Base-by-base conservation (phyloP, 164 flowering plant genomes). In the Chloranthus sessilifolius region DNA sequence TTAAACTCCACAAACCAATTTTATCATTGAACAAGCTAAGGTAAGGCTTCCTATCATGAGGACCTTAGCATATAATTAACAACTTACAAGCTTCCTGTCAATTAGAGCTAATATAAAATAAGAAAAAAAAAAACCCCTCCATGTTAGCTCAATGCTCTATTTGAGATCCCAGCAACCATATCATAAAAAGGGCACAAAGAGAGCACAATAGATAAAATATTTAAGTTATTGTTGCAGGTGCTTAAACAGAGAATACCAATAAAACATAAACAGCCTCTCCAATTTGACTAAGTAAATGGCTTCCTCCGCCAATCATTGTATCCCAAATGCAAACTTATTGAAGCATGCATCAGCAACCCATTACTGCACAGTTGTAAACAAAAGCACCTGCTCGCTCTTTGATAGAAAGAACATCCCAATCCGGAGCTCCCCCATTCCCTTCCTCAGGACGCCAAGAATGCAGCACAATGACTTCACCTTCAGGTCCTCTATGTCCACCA, bases 301-400 rank as follows among this genome's bases (percentile, higher is more conserved):
- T 41, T 49, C 31, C 33, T 23, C 54, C 39, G 30, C 12, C 31
- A 44, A 16, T 23, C 25, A 24, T 31, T 16, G 22, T 5, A 43
- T 54, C 40, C 49, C 27, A 43, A 23, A 11, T 14, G 22, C 23
- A 54, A 34, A 43, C 19, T 43, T 44, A 9, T 19, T 24, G 24
- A 35, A 17, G 53, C 33, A 35, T 38, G 43, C 28, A 35, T 64
- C 53, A 70, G 35, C 75, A 70, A 14, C 75, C 68, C 75, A 70
- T 70, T 21, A 71, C 72, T 9, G 72, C 69, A 67, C 69, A 67
- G 26, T 71, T 71, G 51, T 60, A 60, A 22, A 67, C 75, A 60
- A 67, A 71, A 21, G 50, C 60, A 38, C 69, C 69, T 2, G 68
- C 63, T 40, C 57, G 57, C 40, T 61, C 68, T 47, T 60, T 50